Evolutionary conservation across 176 grass and related monocot genomes (phyloP), one percentile per base, ranked within the genome.

Genomic region (Zoysia japonica): DNA sequence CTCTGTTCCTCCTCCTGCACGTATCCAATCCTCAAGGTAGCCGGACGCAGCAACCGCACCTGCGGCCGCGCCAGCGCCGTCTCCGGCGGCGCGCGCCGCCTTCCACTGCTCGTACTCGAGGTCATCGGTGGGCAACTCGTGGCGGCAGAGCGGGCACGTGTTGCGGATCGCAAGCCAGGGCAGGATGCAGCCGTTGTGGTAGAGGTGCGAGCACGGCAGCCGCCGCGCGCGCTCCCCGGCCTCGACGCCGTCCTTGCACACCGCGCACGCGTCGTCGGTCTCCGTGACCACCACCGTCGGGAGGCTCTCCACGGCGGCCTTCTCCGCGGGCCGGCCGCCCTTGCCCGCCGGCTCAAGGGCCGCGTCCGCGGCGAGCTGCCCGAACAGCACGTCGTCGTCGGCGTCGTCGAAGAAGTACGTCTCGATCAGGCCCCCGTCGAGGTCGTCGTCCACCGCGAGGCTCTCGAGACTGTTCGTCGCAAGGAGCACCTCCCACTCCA

Each of bases 71-170:
- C 56, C 68, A 0, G 42, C 64, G 28, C 28, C 28, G 28, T 28
- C 28, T 28, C 3, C 62, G 47, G 28, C 10, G 43, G 56, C 87
- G 28, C 43, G 75, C 76, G 51, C 71, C 5, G 79, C 88, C 68
- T 68, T 93, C 88, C 80, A 89, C 77, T 57, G 90, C 87, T 97
- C 93, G 72, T 90, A 90, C 16, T 90, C 82, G 47, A 42, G 79
- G 78, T 97, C 93, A 42, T 97, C 93, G 17, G 88, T 90, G 15
- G 90, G 90, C 77, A 97, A 79, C 78, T 97, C 90, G 53, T 86
- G 89, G 69, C 93, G 90, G 67, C 93, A 97, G 17, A 97, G 88
- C n/a, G 93, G 93, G 62, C 93, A 97, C 7, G 93, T 97, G 55
- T 93, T 97, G 71, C 90, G 86, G 78, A 97, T 93, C 20, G 71